Evolutionary conservation across 257 asterid genomes (phyloP).

Genomic region (Anisodus tanguticus): DNA sequence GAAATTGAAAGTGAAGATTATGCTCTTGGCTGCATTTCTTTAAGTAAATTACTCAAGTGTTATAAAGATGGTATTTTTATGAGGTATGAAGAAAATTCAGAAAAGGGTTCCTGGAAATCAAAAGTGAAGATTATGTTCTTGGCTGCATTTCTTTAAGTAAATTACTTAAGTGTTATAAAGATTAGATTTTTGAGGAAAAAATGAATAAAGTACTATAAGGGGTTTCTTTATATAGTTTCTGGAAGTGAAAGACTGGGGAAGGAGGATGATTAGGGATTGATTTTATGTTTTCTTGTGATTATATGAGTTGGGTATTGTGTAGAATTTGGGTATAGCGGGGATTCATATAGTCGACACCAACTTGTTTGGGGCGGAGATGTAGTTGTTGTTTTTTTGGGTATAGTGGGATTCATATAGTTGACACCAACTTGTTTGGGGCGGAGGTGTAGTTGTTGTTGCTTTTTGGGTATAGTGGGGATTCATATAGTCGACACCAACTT

Average conservation of each 20-base stretch:
- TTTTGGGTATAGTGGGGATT: not conserved
- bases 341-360: not conserved
- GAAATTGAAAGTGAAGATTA: conserved; percentile 3
- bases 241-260: not conserved
- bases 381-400: not conserved
- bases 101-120: not conserved
- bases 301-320: conserved; percentile 30
- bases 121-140: not conserved
- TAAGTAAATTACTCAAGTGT: not conserved
- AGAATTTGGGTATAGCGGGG: not conserved
- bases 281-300: conserved; percentile 14
- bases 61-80: not conserved
- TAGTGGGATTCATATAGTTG: not conserved
- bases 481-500: not conserved
- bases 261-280: conserved; percentile 30
- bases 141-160: conserved; percentile 13
- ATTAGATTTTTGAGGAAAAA: conserved; percentile 33
- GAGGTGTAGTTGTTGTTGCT: not conserved
- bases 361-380: not conserved
- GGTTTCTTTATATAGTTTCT: conserved; percentile 6
- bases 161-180: not conserved
- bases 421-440: not conserved
- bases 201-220: conserved; percentile 22
- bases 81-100: not conserved
- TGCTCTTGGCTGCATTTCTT: conserved; percentile 3